phyloP scores from a whole-genome alignment of 2,329 filamentous ascomycete genomes.

The Albifimbria verrucaria region DNA sequence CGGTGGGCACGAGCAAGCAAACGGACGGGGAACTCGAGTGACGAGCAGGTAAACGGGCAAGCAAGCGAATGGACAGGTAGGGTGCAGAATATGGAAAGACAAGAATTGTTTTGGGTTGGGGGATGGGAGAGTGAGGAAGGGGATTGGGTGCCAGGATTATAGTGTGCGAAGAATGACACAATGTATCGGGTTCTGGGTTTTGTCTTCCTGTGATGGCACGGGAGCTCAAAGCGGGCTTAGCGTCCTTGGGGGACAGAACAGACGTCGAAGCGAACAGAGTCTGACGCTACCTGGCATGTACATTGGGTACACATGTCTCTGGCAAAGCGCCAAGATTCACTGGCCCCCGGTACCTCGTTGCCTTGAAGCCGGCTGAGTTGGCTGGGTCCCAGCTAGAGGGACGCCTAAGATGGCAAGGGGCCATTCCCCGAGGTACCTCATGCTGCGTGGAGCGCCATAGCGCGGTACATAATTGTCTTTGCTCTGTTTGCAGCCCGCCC shows the following conservation, averaged over 20 bases:
- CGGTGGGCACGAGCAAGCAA: slow-evolving; percentile 4
- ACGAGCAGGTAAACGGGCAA: neutral
- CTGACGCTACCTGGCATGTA: neutral
- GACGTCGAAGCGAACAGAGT: neutral
- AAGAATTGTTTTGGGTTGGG: neutral
- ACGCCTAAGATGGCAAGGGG: too few relatives aligned
- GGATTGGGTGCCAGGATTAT: neutral
- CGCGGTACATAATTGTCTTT: too few relatives aligned
- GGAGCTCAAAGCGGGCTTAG: neutral
- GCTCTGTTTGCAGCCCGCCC: too few relatives aligned
- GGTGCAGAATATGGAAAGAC: neutral
- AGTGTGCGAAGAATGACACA: slow-evolving; percentile 1
- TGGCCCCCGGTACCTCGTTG: too few relatives aligned
- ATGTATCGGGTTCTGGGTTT: neutral
- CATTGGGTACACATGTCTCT: too few relatives aligned
- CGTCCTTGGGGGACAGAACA: neutral
- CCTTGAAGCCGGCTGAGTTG: too few relatives aligned
- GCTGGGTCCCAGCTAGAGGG: too few relatives aligned
- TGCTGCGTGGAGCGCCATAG: too few relatives aligned
- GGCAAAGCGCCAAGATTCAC: too few relatives aligned
- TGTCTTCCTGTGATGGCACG: neutral
- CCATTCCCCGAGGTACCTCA: too few relatives aligned
- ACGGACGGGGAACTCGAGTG: too few relatives aligned
- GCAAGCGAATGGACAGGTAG: neutral
- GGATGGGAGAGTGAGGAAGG: neutral